These are phyloP conservation scores for Pestalotiopsis sp. DNA, from an alignment of 2,329 filamentous ascomycete species.

Conservation along the genomic window DNA sequence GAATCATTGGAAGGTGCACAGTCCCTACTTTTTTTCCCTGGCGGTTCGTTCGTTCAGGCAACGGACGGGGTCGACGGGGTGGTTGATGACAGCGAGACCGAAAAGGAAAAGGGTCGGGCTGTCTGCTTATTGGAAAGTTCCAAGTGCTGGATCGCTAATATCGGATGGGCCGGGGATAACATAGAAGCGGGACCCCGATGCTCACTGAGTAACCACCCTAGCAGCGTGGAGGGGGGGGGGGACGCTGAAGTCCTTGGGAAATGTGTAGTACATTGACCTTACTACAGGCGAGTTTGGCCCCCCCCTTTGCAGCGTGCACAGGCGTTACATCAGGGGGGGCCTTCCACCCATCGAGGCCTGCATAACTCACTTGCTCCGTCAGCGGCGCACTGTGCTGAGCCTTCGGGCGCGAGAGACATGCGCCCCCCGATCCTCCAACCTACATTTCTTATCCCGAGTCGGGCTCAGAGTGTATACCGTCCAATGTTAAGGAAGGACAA, in stretches of 20 bases:
- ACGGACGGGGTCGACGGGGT: conserved; percentile 4
- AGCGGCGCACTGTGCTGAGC: conserved; percentile 1
- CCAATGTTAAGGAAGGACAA: neutral
- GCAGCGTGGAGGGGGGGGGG: conserved; percentile 4
- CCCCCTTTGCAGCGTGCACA: conserved; percentile 3
- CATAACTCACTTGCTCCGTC: neutral
- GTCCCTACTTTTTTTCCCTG: conserved; percentile 3
- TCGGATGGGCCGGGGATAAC: conserved; percentile 20
- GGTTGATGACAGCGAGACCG: conserved; percentile 16
- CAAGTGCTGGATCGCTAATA: conserved; percentile 16
- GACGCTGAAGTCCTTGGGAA: neutral
- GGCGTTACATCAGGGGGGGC: neutral
- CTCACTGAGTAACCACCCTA: neutral
- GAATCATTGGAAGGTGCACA: neutral
- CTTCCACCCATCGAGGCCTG: neutral
- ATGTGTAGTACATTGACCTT: neutral
- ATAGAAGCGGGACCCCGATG: conserved; percentile 8
- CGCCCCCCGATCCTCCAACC: conserved; percentile 3
- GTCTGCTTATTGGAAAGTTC: conserved; percentile 11
- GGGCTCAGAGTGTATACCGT: neutral
- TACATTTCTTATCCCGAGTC: conserved; percentile 8
- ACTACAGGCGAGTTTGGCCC: neutral
- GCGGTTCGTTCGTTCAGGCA: conserved; percentile 1
- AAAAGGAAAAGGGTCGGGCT: conserved; percentile 11
- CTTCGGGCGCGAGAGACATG: conserved; percentile 1